Evolutionary conservation across 2,329 filamentous ascomycete species (phyloP).

Genomic region (Trichoderma asperellum): DNA sequence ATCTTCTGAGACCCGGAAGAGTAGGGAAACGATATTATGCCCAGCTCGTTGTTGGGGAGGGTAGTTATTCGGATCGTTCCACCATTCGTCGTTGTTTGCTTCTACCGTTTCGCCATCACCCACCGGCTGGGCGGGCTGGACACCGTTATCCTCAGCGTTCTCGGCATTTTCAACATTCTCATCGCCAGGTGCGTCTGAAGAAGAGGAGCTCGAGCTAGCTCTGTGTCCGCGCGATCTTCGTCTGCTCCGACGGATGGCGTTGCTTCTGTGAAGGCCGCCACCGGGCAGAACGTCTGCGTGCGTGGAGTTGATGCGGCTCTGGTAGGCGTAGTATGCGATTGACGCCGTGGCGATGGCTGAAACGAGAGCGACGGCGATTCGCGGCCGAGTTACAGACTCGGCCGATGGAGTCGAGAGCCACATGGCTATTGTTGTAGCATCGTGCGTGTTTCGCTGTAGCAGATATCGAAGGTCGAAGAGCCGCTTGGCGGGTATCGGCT

Average conservation of each 20-base stretch:
- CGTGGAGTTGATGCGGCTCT: constrained; percentile 37
- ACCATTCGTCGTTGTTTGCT: constrained; percentile 56
- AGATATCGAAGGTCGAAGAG: background rate
- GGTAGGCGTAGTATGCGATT: constrained; percentile 63
- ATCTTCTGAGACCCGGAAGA: constrained; percentile 93
- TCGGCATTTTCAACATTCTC: constrained; percentile 45
- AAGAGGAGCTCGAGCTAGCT: constrained; percentile 49
- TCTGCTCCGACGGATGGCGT: constrained; percentile 63
- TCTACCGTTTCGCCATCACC: constrained; percentile 48
- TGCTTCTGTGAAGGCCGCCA: constrained; percentile 64
- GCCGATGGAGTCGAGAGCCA: constrained; percentile 54
- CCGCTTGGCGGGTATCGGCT: background rate
- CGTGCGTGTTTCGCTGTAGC: constrained; percentile 31
- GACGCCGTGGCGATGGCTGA: constrained; percentile 61
- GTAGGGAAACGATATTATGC: constrained; percentile 79
- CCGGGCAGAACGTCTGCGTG: constrained; percentile 35
- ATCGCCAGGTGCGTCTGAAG: constrained; percentile 48
- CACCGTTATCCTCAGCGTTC: constrained; percentile 33
- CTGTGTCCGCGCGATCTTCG: constrained; percentile 43
- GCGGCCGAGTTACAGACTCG: constrained; percentile 59
- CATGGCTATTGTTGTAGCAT: constrained; percentile 48
- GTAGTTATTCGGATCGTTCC: constrained; percentile 49
- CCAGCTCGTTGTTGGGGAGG: constrained; percentile 58
- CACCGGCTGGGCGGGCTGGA: constrained; percentile 37
- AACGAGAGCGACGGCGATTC: constrained; percentile 59